Percentiles rank a stretch among this genome's conserved stretches.
Conservation (phyloP, 192 early-diverging fungal species). For the Chytriomyces hyalinus region DNA sequence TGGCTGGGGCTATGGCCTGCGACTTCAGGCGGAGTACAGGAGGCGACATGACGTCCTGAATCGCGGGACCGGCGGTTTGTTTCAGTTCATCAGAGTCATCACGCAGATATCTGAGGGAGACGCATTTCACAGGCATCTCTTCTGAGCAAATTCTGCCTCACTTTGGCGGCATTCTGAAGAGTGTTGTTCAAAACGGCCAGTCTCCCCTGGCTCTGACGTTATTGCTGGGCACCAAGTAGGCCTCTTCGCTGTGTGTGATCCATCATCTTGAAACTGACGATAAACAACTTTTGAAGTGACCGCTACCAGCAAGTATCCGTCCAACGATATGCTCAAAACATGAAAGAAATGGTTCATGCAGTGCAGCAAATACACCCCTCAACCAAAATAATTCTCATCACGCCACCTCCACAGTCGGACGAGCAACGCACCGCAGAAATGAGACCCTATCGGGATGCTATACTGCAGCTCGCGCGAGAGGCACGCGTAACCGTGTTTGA, state of each 20-base stretch:
- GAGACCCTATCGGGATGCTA: background rate
- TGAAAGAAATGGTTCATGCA: slow-evolving; percentile 5
- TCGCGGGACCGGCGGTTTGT: background rate
- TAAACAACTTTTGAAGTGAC: slow-evolving; percentile 1
- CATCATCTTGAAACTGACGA: background rate
- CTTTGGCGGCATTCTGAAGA: background rate
- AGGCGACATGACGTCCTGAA: background rate
- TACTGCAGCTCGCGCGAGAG: background rate
- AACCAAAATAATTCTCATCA: slow-evolving; percentile 24
- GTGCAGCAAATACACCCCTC: background rate
- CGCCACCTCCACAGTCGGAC: slow-evolving; percentile 10
- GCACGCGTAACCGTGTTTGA: slow-evolving; percentile 7
- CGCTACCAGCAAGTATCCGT: background rate
- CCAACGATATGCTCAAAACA: background rate
- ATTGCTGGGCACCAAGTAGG: slow-evolving; percentile 12
- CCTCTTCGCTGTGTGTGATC: background rate
- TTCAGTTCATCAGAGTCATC: background rate
- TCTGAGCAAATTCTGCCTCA: background rate
- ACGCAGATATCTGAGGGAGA: background rate
- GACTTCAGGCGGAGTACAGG: slow-evolving; percentile 2
- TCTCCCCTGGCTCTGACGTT: background rate
- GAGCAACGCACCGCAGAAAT: background rate
- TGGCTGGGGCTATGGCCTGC: slow-evolving; percentile 3
- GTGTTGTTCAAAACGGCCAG: background rate
- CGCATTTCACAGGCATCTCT: background rate